Base-by-base conservation (phyloP, 2,329 filamentous ascomycete species). In the Stemphylium vesicarium region DNA sequence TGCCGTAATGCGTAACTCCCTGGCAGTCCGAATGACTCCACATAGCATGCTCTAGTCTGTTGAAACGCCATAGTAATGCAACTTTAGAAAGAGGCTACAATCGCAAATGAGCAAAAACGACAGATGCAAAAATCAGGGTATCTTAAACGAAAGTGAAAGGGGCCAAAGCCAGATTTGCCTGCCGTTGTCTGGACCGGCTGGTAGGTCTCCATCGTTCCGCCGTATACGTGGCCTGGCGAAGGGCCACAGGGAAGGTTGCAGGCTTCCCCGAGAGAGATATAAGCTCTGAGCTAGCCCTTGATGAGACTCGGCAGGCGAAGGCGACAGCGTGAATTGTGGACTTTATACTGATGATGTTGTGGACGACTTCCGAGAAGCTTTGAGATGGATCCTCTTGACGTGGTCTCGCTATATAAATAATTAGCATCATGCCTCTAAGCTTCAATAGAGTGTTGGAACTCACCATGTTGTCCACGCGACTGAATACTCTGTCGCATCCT, bases 401-500 rank as follows among this genome's bases (percentile, higher is more conserved):
- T 77, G 74, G 56, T 77, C 74, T 64, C 74, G 68, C 74, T 77
- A 56, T 51, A 31, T 12, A 44, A 24, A 24, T 12, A 13, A 36
- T 74, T 60, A 74, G 65, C 59, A 42, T 53, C 5, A 1, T 36
- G 10, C 20, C 32, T 29, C 22, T 18, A 22, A 13, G 26, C 11
- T 10, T 6, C 13, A 22, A 46, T 32, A 13, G 45, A 41, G 40
- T 38, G 32, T 20, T 37, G 9, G 31, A 53, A 36, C 77, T 67
- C 72, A 82, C 79, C 85, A 87, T 87, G 59, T 87, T 87, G 66
- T 87, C 85, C 20, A 85, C 81, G 29, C 85, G 78, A 68, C 82
- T 85, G 67, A 87, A 87, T 2, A 87, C 76, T 42, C 84, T 74
- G 50, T 80, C 79, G 68, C 85, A 87, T 6, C 80, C 82, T 26